Conservation (phyloP, 305 asterid genomes). For the Fraxinus baroniana region DNA sequence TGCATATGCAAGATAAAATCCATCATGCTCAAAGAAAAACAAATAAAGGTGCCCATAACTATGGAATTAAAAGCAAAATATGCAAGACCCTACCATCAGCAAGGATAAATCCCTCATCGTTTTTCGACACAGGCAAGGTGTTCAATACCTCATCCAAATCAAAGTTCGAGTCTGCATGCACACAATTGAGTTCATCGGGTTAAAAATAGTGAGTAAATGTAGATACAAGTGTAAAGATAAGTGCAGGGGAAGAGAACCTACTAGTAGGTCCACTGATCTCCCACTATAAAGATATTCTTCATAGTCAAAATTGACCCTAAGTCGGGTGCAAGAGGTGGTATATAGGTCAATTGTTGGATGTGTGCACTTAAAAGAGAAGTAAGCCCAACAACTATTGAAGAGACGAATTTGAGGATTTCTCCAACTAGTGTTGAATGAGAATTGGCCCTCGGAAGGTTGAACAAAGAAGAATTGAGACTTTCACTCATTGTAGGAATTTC, state of each 20-base stretch:
- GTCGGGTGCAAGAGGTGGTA: too few relatives aligned
- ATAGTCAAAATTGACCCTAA: neutral
- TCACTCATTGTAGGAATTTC: too few relatives aligned
- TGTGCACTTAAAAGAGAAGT: neutral
- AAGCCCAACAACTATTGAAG: neutral
- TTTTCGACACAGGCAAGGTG: neutral
- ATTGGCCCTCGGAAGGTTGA: neutral
- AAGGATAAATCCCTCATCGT: neutral
- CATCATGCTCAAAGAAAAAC: neutral
- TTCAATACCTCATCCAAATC: neutral
- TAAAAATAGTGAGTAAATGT: too few relatives aligned
- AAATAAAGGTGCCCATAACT: too few relatives aligned
- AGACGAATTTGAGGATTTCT: neutral
- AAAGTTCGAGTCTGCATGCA: neutral
- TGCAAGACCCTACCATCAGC: neutral
- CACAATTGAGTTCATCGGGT: neutral
- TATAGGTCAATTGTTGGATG: too few relatives aligned
- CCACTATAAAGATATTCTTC: too few relatives aligned
- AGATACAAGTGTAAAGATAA: too few relatives aligned
- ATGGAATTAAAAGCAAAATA: neutral
- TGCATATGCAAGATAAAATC: too few relatives aligned
- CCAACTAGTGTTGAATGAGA: neutral
- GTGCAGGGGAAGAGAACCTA: neutral
- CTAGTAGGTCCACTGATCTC: neutral
- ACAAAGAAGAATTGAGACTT: neutral